Base-by-base conservation (phyloP, 2,329 filamentous ascomycete genomes). In the Curvularia hawaiiensis region DNA sequence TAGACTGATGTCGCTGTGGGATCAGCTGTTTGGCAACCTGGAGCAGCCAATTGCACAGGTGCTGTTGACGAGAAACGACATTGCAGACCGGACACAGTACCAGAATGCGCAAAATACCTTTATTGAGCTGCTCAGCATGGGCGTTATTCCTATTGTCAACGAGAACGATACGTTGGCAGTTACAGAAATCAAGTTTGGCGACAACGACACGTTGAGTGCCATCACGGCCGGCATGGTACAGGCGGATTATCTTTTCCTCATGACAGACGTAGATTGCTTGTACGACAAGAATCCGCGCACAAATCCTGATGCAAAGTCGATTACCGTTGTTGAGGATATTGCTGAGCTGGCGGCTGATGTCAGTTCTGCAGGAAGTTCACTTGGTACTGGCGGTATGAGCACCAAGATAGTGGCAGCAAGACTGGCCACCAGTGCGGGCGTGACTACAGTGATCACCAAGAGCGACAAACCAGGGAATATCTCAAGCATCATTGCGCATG, bases 121-220 rank as follows among this genome's bases (percentile, higher is more conserved):
- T 74, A 85, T 87, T 51, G 92, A 97, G 76, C 84, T 98, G 46
- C 81, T 99, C 18, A 88, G 93, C 69, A 95, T 97, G 89, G 93
- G 93, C 2, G 94, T 98, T 26, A 96, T 99, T 62, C 95, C 95
- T 10, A 97, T 99, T 69, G 95, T 99, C 63, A 99, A 99, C 71
- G 95, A 99, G 79, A 99, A 99, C 77, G 95, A 99, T 76, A 99
- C 95, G 3, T 81, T 99, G 53, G 92, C 93, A 24, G 95, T 99
- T 64, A 91, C 94, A 73, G 95, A 99, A 84, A 99, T 99, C 80
- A 98, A 98, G 82, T 99, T 99, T 73, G 95, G 95, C 65, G 95
- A 99, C 82, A 99, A 99, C 70, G 95, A 99, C 77, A 99, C 95
- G 1, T 83, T 99, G 46, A 97, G 92, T 12, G 95, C 95, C 56